phyloP scores from a whole-genome alignment of 805 yeast species.

The Spathaspora gorwiae region DNA sequence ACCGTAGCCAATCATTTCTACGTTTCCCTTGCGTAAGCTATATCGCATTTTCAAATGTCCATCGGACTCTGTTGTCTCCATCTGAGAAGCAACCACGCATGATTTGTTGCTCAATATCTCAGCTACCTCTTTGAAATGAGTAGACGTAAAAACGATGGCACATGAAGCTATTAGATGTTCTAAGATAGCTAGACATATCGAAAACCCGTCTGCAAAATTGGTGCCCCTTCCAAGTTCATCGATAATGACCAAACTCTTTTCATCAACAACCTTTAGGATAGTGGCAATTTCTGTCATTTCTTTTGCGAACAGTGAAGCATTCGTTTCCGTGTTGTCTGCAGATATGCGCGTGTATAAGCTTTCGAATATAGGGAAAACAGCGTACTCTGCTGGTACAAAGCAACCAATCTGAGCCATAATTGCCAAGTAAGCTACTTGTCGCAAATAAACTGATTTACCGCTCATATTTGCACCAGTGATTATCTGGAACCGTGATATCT shows the following conservation, averaged over 20 bases:
- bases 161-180: slow-evolving; percentile 27
- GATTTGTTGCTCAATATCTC: slow-evolving; percentile 25
- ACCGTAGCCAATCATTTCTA: slow-evolving; percentile 24
- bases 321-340: slow-evolving; percentile 27
- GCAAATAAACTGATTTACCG: slow-evolving; percentile 56
- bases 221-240: slow-evolving; percentile 56
- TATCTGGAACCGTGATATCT: slow-evolving; percentile 40
- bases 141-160: slow-evolving; percentile 31
- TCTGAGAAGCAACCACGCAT: slow-evolving; percentile 33
- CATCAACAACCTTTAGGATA: slow-evolving; percentile 31
- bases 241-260: slow-evolving; percentile 36
- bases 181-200: slow-evolving; percentile 43
- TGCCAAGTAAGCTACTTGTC: slow-evolving; percentile 45
- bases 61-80: slow-evolving; percentile 21
- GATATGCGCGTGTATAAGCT: slow-evolving; percentile 36
- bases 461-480: slow-evolving; percentile 63
- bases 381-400: slow-evolving; percentile 44
- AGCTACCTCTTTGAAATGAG: slow-evolving; percentile 44
- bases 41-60: slow-evolving; percentile 25
- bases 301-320: slow-evolving; percentile 39
- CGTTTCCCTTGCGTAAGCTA: slow-evolving; percentile 14
- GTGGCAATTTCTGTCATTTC: slow-evolving; percentile 48
- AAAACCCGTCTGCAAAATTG: slow-evolving; percentile 43
- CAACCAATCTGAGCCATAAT: slow-evolving; percentile 59
- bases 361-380: slow-evolving; percentile 35